Base-by-base conservation (phyloP, 2,329 filamentous ascomycete species). In the Colletotrichum gloeosporioides region DNA sequence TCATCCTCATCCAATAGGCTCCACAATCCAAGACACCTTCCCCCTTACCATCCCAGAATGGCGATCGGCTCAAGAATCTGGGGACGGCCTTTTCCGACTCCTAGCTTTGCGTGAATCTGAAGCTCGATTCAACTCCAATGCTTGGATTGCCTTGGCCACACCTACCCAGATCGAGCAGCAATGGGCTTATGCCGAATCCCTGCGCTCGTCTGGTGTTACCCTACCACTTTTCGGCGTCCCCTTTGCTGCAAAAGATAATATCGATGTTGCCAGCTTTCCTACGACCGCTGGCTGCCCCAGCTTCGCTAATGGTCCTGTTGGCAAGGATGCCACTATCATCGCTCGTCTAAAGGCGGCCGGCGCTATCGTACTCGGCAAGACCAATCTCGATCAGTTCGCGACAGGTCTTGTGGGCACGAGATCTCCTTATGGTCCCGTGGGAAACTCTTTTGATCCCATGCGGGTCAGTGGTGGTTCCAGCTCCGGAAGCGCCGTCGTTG, bases 351-450 rank as follows among this genome's bases (percentile, higher is more conserved):
- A 90, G 27, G 84, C 86, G 1, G 87, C 89, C 9, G 91, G 91
- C 1, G 92, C 89, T 2, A 83, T 93, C 3, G 86, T 91, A 36
- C 84, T 93, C 34, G 92, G 91, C 10, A 93, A 93, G 79, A 88
- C 88, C 6, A 90, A 90, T 78, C 85, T 93, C 67, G 92, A 93
- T 77, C 91, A 93, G 78, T 87, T 93, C 8, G 92, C 91, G 2
- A 93, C 92, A 1, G 92, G 92, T 0, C 86, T 93, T 6, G 90
- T 90, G 8, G 92, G 92, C 10, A 91, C 90, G 10, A 87, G 92
- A 36, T 92, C 90, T 4, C 91, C 91, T 0, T 92, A 90, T 72
- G 92, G 92, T 3, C 88, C 86, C 25, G 88, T 90, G 2, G 85
- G 88, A 27, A 91, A 89, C 71, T 85, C 90, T 0, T 91, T 87